Percentiles rank a stretch among this genome's conserved stretches.
These are phyloP conservation scores for Teratosphaeria viscida DNA, from an alignment of 2,329 filamentous ascomycete species.

Conservation along the genomic window DNA sequence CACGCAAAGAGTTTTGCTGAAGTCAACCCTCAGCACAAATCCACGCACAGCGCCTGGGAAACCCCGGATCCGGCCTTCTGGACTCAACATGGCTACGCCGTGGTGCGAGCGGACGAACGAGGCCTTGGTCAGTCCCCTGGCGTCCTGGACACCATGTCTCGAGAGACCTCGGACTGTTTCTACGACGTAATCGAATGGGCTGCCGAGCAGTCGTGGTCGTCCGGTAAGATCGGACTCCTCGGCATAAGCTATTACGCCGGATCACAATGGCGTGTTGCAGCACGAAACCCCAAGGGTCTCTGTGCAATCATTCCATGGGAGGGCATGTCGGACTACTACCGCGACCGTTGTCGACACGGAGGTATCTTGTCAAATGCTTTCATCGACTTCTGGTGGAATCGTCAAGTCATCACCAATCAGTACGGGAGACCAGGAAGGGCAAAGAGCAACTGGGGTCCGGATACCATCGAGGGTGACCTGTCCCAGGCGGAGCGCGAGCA, in stretches of 20 bases:
- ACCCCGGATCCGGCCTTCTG: slow-evolving; percentile 32
- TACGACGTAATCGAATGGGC: slow-evolving; percentile 35
- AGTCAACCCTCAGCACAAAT: slow-evolving; percentile 29
- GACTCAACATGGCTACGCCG: slow-evolving; percentile 23
- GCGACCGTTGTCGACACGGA: slow-evolving; percentile 36
- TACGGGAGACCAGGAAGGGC: slow-evolving; percentile 44
- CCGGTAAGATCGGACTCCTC: slow-evolving; percentile 33
- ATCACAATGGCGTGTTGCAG: slow-evolving; percentile 31
- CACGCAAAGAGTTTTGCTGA: slow-evolving; percentile 39
- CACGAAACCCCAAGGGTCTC: slow-evolving; percentile 31
- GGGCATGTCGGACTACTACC: slow-evolving; percentile 35
- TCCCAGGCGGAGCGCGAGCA: slow-evolving; percentile 40
- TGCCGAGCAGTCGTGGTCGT: slow-evolving; percentile 34
- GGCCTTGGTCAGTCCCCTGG: slow-evolving; percentile 26
- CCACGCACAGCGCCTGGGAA: slow-evolving; percentile 36
- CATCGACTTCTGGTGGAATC: slow-evolving; percentile 57
- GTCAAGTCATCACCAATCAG: slow-evolving; percentile 57
- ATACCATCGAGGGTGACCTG: slow-evolving; percentile 50
- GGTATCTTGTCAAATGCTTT: slow-evolving; percentile 28
- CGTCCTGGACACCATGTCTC: slow-evolving; percentile 30
- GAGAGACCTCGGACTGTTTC: slow-evolving; percentile 33
- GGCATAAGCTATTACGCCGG: slow-evolving; percentile 36
- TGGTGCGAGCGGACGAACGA: slow-evolving; percentile 24
- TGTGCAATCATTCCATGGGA: slow-evolving; percentile 37
- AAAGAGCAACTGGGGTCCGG: slow-evolving; percentile 41